Percentiles rank a stretch among this genome's conserved stretches.
Evolutionary conservation across 208 protist species (phyloP).

Genomic region (Paratrypanosoma confusum): DNA sequence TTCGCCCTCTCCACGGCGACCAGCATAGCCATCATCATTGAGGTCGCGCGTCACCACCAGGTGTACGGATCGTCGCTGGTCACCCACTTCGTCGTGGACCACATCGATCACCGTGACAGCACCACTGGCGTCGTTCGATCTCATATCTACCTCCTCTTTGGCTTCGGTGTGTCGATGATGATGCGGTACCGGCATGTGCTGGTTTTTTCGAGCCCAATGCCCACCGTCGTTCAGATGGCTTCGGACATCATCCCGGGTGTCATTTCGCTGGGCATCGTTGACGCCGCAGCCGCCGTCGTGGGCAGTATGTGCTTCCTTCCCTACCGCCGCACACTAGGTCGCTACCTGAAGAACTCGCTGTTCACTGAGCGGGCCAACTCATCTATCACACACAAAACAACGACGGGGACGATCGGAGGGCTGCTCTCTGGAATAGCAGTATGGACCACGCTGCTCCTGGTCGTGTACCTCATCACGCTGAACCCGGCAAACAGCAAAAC

Average conservation of each 20-base stretch:
- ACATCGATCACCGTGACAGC: conserved; percentile 71
- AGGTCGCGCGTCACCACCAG: conserved; percentile 51
- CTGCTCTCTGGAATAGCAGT: conserved; percentile 60
- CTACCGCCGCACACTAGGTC: conserved; percentile 49
- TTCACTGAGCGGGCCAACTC: conserved; percentile 71
- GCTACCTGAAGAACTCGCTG: conserved; percentile 60
- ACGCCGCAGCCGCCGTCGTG: conserved; percentile 71
- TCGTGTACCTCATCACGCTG: too few relatives aligned
- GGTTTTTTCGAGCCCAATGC: conserved; percentile 4
- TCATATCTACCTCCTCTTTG: conserved; percentile 83
- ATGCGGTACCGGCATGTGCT: conserved; percentile 48
- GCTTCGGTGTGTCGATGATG: conserved; percentile 56
- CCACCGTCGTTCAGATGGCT: conserved; percentile 55
- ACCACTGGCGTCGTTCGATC: conserved; percentile 60
- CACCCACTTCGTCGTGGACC: conserved; percentile 33
- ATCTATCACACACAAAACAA: conserved; percentile 84
- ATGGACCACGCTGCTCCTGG: conserved; percentile 46
- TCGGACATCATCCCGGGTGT: conserved; percentile 78
- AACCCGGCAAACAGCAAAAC: too few relatives aligned
- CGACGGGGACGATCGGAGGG: conserved; percentile 64
- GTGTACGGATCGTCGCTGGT: conserved; percentile 47
- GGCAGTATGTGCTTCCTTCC: conserved; percentile 62
- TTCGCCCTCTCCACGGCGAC: conserved; percentile 60
- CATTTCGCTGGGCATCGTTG: conserved; percentile 71
- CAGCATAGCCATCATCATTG: conserved; percentile 35